phyloP scores from a whole-genome alignment of 73 alveolate genomes.

The Uronychia binucleata region DNA sequence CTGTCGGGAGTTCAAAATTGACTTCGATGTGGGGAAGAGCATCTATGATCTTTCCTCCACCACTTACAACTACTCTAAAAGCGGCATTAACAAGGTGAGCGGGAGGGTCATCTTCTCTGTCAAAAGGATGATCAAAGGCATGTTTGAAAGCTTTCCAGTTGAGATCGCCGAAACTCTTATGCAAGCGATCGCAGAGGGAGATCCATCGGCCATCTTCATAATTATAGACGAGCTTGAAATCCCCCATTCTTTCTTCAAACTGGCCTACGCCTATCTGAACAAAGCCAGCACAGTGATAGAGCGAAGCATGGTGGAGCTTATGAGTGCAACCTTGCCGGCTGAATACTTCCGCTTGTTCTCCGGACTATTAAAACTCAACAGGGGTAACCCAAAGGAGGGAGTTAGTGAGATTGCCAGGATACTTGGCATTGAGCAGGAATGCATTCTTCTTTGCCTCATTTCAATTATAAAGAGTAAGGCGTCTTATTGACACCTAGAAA shows the following conservation, averaged over 20 bases:
- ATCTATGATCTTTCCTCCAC: constrained; percentile 6
- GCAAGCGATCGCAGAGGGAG: neutral
- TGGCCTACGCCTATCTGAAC: neutral
- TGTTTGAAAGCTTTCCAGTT: neutral
- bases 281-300: neutral
- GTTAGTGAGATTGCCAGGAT: neutral
- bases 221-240: neutral
- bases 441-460: neutral
- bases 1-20: constrained; percentile 4
- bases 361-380: neutral
- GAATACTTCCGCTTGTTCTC: neutral
- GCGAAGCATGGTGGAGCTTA: neutral
- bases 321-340: neutral
- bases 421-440: neutral
- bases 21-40: neutral
- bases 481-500: neutral
- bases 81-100: constrained; percentile 18
- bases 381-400: constrained; percentile 4
- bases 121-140: constrained; percentile 11
- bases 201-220: neutral
- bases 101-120: constrained; percentile 14
- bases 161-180: neutral
- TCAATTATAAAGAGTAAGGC: neutral
- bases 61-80: constrained; percentile 16
- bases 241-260: neutral